These are phyloP conservation scores for Rhodotorula babjevae DNA, from an alignment of 768 basidiomycete species.

Conservation along the genomic window DNA sequence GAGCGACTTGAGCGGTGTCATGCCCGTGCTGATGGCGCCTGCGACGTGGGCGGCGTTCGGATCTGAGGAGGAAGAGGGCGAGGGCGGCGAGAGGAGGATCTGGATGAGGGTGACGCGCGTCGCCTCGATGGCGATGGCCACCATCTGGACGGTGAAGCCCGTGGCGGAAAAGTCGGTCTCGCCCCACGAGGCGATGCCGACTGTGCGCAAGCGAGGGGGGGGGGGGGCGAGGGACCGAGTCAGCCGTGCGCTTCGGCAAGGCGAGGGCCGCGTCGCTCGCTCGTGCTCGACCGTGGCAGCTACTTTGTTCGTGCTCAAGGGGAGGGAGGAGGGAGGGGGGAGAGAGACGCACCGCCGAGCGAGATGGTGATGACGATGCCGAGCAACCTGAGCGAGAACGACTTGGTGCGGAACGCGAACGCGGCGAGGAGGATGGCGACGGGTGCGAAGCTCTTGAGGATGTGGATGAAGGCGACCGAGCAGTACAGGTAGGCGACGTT, in stretches of 20 bases:
- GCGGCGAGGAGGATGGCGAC: conserved; percentile 89
- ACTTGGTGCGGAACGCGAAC: conserved; percentile 47
- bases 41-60: background rate
- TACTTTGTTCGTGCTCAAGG: too few species aligned
- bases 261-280: too few species aligned
- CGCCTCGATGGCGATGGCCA: conserved; percentile 82
- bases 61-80: background rate
- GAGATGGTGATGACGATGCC: conserved; percentile 42
- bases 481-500: conserved; percentile 74
- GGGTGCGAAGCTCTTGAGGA: conserved; percentile 80
- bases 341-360: background rate
- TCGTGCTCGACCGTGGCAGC: too few species aligned
- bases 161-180: conserved; percentile 62
- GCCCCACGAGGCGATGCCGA: conserved; percentile 78
- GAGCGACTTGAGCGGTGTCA: conserved; percentile 90
- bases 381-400: conserved; percentile 13
- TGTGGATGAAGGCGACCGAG: conserved; percentile 43
- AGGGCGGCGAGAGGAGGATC: conserved; percentile 56
- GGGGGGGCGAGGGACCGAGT: too few species aligned
- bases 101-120: conserved; percentile 93
- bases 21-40: conserved; percentile 53
- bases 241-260: too few species aligned
- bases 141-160: conserved; percentile 68
- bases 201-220: background rate
- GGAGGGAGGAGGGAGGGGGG: too few species aligned